phyloP scores from a whole-genome alignment of 768 basidiomycete species.

The Tylopilus cervinicoccineus region DNA sequence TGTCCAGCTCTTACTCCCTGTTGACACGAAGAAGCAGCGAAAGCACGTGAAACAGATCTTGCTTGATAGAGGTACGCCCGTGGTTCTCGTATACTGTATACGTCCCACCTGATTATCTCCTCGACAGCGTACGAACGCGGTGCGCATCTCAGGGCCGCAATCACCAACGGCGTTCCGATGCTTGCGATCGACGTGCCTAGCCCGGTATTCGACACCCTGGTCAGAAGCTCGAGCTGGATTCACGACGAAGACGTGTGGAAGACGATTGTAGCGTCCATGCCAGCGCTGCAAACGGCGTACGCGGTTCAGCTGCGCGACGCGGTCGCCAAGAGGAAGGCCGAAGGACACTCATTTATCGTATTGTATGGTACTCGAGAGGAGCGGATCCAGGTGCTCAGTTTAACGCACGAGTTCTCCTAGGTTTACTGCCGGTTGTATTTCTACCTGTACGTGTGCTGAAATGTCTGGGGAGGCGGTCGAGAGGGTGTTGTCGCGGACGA shows the following conservation, averaged over 20 bases:
- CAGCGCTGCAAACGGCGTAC: conserved; percentile 55
- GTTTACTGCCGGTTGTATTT: not conserved
- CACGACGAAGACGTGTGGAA: conserved; percentile 77
- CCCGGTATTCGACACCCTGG: conserved; percentile 59
- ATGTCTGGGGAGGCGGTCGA: too few relatives aligned
- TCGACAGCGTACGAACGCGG: conserved; percentile 59
- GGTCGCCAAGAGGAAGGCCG: conserved; percentile 54
- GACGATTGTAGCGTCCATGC: conserved; percentile 49
- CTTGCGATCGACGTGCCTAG: conserved; percentile 69
- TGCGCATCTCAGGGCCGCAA: conserved; percentile 51
- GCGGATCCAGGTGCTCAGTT: conserved; percentile 54
- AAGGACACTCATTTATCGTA: conserved; percentile 59
- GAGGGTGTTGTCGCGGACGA: too few relatives aligned
- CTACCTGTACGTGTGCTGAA: not conserved
- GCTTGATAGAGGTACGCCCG: conserved; percentile 54
- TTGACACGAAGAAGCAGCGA: conserved; percentile 69
- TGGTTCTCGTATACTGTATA: not conserved
- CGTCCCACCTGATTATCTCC: not conserved
- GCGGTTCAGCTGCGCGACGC: conserved; percentile 68
- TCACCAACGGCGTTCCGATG: conserved; percentile 59
- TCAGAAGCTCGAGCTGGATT: conserved; percentile 57
- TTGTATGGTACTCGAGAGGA: conserved; percentile 70
- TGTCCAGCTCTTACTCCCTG: conserved; percentile 62
- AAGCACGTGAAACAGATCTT: conserved; percentile 69
- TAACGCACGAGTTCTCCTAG: conserved; percentile 22